Base-by-base conservation (phyloP, 2,329 filamentous ascomycete genomes). In the Fusarium haematococcum region DNA sequence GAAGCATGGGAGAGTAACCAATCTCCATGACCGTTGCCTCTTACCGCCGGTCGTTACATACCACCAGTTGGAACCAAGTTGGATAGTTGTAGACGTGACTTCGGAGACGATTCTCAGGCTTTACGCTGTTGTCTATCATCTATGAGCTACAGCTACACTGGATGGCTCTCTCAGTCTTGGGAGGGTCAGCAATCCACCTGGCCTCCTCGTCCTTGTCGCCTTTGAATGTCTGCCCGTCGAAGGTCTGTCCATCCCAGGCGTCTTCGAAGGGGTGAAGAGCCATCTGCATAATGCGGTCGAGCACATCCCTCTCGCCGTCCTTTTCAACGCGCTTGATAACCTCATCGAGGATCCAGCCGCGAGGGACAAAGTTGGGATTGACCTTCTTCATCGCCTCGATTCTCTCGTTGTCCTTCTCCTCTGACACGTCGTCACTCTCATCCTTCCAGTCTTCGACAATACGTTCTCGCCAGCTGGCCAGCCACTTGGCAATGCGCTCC, bases 131-230 rank as follows among this genome's bases (percentile, higher is more conserved):
- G 27, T 72, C 23, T 71, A 27, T 35, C 23, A 27, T 68, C 62
- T 86, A 97, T 27, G 96, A 98, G 81, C 95, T 98, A 84, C 97
- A 99, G 81, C 94, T 97, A 82, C 97, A 98, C 86, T 98, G 96
- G 90, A 98, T 91, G 37, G 93, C 94, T 75, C 94, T 90, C 83
- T 92, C 91, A 54, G 88, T 88, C 80, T 89, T 91, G 0, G 96
- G 96, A 64, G 97, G 94, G 83, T 98, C 95, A 3, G 94, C 93
- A 76, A 92, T 94, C 86, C 94, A 97, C 72, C 95, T 88, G 76
- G 92, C 88, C 82, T 98, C 96, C 80, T 98, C 94, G 18, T 91
- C 90, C 62, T 84, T 85, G 73, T 97, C 86, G 66, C 90, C 89
- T 67, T 86, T 75, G 86, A 89, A 86, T 73, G 84, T 83, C 77